Evolutionary conservation across 1,284 basidiomycete species (phyloP).

Genomic region (Ganoderma sinense): DNA sequence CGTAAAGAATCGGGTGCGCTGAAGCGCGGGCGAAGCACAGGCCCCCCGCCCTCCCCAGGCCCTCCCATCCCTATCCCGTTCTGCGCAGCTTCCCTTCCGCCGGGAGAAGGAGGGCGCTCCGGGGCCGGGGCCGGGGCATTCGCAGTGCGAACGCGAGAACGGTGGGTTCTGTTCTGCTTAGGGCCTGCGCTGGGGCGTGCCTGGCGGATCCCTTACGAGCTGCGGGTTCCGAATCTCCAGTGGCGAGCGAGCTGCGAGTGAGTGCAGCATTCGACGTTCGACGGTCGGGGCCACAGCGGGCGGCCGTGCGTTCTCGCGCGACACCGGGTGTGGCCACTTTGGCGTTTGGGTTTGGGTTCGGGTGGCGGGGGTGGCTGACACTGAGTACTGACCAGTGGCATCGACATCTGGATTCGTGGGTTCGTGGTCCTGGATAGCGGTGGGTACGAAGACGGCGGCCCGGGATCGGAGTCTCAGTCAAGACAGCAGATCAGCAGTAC

Average conservation of each 20-base stretch:
- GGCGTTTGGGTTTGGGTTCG: no score
- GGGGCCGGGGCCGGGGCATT: not conserved
- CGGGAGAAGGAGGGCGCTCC: not conserved
- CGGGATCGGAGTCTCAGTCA: not conserved
- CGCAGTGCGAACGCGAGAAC: not conserved
- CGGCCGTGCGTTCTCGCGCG: no score
- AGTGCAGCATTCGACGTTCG: no score
- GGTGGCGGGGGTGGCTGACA: no score
- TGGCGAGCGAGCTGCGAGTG: no score
- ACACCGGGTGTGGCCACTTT: no score
- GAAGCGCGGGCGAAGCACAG: not conserved
- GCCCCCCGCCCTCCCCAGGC: no score
- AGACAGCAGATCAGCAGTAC: conserved; percentile 2
- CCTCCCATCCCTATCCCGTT: no score
- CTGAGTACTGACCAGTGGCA: no score
- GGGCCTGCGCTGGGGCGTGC: not conserved
- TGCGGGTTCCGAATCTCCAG: not conserved
- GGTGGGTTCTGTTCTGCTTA: not conserved
- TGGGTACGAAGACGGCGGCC: not conserved
- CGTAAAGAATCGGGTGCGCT: not conserved
- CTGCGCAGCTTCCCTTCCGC: not conserved
- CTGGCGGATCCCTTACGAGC: not conserved
- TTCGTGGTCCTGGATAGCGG: no score
- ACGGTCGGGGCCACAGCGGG: no score
- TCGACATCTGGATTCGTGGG: no score